Conservation (phyloP, 1,284 basidiomycete genomes). For the Cutaneotrichosporon spelunceum region DNA sequence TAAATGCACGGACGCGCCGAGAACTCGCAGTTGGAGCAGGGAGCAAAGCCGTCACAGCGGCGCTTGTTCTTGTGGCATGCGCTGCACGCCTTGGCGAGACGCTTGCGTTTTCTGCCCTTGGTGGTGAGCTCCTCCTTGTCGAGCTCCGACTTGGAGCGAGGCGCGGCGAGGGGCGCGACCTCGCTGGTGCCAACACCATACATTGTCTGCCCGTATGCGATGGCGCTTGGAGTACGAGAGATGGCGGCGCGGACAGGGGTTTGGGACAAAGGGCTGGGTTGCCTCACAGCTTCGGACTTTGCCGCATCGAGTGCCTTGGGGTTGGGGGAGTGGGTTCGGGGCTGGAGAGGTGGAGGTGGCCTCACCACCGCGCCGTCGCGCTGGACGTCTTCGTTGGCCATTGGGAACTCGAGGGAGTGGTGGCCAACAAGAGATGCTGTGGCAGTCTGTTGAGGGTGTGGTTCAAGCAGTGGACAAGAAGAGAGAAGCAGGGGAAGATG, state of each 20-base stretch:
- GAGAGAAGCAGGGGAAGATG: neutral
- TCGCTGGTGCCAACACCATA: slow-evolving; percentile 14
- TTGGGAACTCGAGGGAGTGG: neutral
- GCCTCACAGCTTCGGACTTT: neutral
- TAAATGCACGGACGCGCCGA: slow-evolving; percentile 53
- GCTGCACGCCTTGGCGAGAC: slow-evolving; percentile 50
- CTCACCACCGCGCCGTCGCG: slow-evolving; percentile 7
- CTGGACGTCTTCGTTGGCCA: slow-evolving; percentile 4
- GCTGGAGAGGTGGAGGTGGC: slow-evolving; percentile 16
- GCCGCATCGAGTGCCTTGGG: slow-evolving; percentile 15
- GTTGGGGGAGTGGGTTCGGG: slow-evolving; percentile 14
- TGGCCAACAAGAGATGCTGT: neutral
- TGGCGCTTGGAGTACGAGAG: slow-evolving; percentile 3
- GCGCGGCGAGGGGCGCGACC: slow-evolving; percentile 8
- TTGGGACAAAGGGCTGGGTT: slow-evolving; percentile 6
- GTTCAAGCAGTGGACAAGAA: neutral
- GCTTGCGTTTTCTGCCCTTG: slow-evolving; percentile 50
- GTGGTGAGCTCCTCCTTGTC: slow-evolving; percentile 50
- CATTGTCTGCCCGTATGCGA: slow-evolving; percentile 19
- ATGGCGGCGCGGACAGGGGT: slow-evolving; percentile 19
- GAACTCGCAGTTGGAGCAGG: slow-evolving; percentile 57
- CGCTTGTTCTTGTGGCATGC: slow-evolving; percentile 55
- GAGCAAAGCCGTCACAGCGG: slow-evolving; percentile 55
- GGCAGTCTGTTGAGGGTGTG: neutral
- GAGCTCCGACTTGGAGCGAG: slow-evolving; percentile 18